Conservation (phyloP, 2,329 filamentous ascomycete genomes). For the Sporothrix globosa region DNA sequence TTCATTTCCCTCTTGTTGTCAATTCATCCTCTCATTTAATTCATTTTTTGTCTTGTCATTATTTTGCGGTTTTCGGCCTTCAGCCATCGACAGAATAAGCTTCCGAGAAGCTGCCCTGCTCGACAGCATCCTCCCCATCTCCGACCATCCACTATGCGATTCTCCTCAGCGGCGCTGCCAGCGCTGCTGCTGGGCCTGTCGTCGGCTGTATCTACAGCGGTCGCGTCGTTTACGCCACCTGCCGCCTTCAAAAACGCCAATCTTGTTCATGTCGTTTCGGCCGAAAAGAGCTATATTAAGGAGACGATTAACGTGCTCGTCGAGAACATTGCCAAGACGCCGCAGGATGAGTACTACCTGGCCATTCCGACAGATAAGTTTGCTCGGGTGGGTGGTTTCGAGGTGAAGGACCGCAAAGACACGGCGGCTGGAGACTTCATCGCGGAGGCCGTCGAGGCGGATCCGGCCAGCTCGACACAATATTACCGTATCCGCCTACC, state of each 20-base stretch:
- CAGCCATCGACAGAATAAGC: neutral
- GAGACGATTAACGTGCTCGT: constrained; percentile 94
- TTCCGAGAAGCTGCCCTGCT: constrained; percentile 30
- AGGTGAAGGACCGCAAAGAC: constrained; percentile 92
- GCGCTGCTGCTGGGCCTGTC: constrained; percentile 62
- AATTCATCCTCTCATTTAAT: constrained; percentile 20
- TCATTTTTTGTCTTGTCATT: neutral
- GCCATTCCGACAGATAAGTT: constrained; percentile 80
- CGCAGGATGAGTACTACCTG: constrained; percentile 88
- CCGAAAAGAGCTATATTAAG: constrained; percentile 89
- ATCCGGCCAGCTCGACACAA: constrained; percentile 67
- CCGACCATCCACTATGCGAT: constrained; percentile 48
- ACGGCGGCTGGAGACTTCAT: constrained; percentile 66
- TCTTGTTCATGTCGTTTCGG: constrained; percentile 82
- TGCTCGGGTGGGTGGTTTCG: constrained; percentile 77
- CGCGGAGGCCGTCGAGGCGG: constrained; percentile 68
- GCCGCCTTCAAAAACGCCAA: constrained; percentile 95
- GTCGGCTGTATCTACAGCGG: constrained; percentile 46
- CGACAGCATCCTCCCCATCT: constrained; percentile 32
- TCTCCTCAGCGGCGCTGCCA: constrained; percentile 55
- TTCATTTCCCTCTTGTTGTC: neutral
- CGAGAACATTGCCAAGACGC: constrained; percentile 77
- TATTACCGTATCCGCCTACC: constrained; percentile 86
- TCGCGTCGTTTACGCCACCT: constrained; percentile 76
- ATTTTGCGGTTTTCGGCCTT: neutral